These are phyloP conservation scores for Oryza punctata DNA, from an alignment of 176 grass and related monocot species.

Conservation along the genomic window DNA sequence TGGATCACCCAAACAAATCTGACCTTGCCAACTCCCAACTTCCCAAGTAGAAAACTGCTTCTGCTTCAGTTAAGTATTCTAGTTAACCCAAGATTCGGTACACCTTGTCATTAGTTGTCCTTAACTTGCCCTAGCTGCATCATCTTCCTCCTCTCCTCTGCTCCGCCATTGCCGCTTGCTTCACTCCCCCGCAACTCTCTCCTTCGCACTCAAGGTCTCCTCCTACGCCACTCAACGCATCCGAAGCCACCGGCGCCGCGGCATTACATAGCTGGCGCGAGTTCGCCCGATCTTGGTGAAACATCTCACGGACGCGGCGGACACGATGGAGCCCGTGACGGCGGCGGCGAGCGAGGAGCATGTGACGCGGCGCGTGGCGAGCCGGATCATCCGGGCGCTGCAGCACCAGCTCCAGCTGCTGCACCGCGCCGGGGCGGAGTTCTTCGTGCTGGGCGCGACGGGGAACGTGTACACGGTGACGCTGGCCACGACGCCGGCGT, in stretches of 20 bases:
- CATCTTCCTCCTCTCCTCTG: background rate
- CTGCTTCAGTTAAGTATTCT: background rate
- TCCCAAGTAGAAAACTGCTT: background rate
- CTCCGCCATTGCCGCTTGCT: constrained; percentile 29
- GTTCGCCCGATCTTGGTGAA: background rate
- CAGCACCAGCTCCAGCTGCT: constrained; percentile 70
- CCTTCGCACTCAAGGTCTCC: background rate
- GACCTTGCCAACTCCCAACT: background rate
- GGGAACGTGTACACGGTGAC: constrained; percentile 91
- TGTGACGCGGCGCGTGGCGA: constrained; percentile 45
- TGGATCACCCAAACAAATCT: background rate
- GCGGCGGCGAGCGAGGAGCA: constrained; percentile 32
- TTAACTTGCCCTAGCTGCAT: constrained; percentile 25
- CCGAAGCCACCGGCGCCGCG: background rate
- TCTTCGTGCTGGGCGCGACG: constrained; percentile 81
- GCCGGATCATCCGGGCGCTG: constrained; percentile 73
- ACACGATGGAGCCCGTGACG: constrained; percentile 33
- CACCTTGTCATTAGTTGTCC: background rate
- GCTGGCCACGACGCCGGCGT: constrained; percentile 55
- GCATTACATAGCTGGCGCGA: constrained; percentile 30
- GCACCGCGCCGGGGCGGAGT: constrained; percentile 60
- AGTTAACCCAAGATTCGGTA: constrained; percentile 24
- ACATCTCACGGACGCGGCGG: background rate
- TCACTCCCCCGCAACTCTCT: constrained; percentile 31
- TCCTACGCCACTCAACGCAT: constrained; percentile 55